These are phyloP conservation scores for Nakazawaea laoshanensis DNA, from an alignment of 805 yeast genomes.

Conservation along the genomic window DNA sequence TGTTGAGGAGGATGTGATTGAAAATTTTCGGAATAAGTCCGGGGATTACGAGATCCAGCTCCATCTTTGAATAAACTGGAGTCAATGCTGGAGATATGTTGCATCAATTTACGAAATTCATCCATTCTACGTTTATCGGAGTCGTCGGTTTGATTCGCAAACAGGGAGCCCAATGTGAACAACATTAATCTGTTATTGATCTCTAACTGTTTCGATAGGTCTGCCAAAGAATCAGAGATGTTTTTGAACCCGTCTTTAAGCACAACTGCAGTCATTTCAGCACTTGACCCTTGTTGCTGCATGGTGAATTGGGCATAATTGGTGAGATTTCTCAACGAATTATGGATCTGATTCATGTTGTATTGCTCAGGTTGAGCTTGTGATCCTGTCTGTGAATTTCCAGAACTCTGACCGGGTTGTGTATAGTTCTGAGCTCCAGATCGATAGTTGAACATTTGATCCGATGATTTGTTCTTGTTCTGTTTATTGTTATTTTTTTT, in stretches of 20 bases:
- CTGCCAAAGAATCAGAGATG: slow-evolving; percentile 3
- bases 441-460: too few species aligned
- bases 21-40: neutral
- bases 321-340: slow-evolving; percentile 5
- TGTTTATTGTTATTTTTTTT: too few species aligned
- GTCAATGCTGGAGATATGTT: slow-evolving; percentile 7
- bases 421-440: too few species aligned
- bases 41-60: neutral
- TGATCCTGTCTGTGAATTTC: neutral
- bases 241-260: slow-evolving; percentile 8
- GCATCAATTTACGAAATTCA: slow-evolving; percentile 7
- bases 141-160: neutral
- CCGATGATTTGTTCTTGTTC: too few species aligned
- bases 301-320: slow-evolving; percentile 5
- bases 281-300: slow-evolving; percentile 1
- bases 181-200: slow-evolving; percentile 7
- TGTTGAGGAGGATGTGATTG: slow-evolving; percentile 7
- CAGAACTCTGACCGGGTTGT: slow-evolving; percentile 1
- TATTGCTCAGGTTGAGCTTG: slow-evolving; percentile 3
- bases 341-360: slow-evolving; percentile 6
- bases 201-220: slow-evolving; percentile 7
- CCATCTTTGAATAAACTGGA: slow-evolving; percentile 2
- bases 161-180: slow-evolving; percentile 4
- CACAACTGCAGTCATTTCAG: slow-evolving; percentile 1
- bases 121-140: slow-evolving; percentile 6